Evolutionary conservation across 768 basidiomycete genomes (phyloP).

Genomic region (Tubosaeta sp.): DNA sequence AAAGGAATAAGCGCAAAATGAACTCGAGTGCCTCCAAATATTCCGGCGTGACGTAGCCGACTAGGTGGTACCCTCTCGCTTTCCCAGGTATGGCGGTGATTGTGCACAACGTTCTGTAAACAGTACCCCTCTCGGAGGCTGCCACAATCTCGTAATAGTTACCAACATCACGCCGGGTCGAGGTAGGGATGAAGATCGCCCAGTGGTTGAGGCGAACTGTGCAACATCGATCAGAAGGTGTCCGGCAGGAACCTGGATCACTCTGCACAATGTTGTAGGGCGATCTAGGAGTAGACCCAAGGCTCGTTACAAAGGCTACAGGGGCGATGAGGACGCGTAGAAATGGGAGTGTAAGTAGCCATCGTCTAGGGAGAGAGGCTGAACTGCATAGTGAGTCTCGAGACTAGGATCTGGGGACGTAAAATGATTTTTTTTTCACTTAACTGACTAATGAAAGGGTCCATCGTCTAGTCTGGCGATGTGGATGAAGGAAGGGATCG

Average conservation of each 20-base stretch:
- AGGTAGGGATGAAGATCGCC: constrained; percentile 24
- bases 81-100: constrained; percentile 13
- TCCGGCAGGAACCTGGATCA: constrained; percentile 10
- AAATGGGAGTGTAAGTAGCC: neutral
- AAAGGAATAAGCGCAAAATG: constrained; percentile 12
- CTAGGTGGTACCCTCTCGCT: constrained; percentile 13
- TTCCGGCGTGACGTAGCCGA: constrained; percentile 6
- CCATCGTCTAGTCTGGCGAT: neutral
- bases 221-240: constrained; percentile 12
- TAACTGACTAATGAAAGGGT: constrained; percentile 5
- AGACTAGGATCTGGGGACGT: neutral
- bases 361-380: constrained; percentile 8
- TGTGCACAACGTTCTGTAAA: constrained; percentile 13
- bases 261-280: constrained; percentile 7
- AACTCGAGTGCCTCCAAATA: constrained; percentile 4
- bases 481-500: constrained; percentile 3
- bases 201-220: constrained; percentile 16
- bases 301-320: constrained; percentile 7
- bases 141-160: constrained; percentile 18
- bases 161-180: constrained; percentile 13
- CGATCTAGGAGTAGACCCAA: neutral
- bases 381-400: constrained; percentile 1
- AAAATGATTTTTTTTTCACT: neutral
- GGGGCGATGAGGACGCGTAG: neutral
- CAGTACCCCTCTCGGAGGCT: constrained; percentile 10